Evolutionary conservation across 129 eudicot genomes (phyloP), one percentile per base, ranked within the genome.

Genomic region (Kitagawia praeruptora): DNA sequence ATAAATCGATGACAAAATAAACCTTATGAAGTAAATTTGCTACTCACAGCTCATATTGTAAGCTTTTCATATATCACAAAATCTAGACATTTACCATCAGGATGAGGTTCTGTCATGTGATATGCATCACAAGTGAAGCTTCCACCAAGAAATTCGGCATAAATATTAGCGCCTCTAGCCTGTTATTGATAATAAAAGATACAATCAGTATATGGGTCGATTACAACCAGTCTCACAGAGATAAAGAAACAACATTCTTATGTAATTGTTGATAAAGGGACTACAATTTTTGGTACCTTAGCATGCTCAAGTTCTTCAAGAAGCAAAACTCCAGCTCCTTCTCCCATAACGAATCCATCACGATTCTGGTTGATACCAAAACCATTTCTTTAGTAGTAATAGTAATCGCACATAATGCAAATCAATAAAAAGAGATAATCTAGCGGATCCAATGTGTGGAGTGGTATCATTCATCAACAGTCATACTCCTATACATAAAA

Each of bases 341-440:
- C 98, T 81, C 98, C 98, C 98, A 93, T 89, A 53, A 93, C 98
- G 84, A 93, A 93, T 53, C 98, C 98, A 85, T 93, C 98, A 85
- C 98, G 97, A 39, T 81, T 90, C 98, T 93, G 87, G 77, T 75
- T 23, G 83, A 80, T 41, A n/a, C 40, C 42, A 78, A 67, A 77
- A 27, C 58, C 49, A 46, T 41, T 56, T 8, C n/a, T 25, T 34
- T n/a, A 42, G 15, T 31, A 44, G 31, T 40, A 61, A 7, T n/a
- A 61, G 25, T n/a, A 58, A 66, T 34, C 21, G 21, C 37, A 27
- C 18, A 47, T 61, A 51, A 81, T 15, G 77, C 28, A 64, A 46
- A 81, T 41, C 38, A 67, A 72, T 14, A 28, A n/a, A n/a, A 70
- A 73, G 21, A 28, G 6, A 31, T 23, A 75, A 70, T 64, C 4